Evolutionary conservation across 768 basidiomycete genomes (phyloP).

Genomic region (Leccinum uliginosum): DNA sequence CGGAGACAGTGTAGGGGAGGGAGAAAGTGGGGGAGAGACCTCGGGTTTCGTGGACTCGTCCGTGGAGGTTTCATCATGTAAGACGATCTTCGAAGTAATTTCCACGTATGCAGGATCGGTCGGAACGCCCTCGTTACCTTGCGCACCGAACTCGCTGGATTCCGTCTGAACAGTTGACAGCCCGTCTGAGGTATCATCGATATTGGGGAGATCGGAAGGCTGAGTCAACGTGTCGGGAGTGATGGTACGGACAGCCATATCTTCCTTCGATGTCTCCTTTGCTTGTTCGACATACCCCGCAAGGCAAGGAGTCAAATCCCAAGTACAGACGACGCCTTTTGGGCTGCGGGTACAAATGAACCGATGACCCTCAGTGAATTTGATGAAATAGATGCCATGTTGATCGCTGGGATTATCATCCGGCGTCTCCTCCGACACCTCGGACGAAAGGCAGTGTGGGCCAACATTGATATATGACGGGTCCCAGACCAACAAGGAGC

Average conservation of each 20-base stretch:
- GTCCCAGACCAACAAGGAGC: constrained; percentile 17
- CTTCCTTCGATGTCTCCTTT: neutral
- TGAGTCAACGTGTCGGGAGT: neutral
- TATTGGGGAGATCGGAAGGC: neutral
- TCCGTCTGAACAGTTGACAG: neutral
- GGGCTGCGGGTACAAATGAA: constrained; percentile 8
- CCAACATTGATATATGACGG: neutral
- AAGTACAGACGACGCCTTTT: constrained; percentile 14
- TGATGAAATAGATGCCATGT: constrained; percentile 11
- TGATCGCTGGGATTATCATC: neutral
- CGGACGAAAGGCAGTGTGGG: constrained; percentile 8
- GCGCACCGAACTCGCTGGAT: neutral
- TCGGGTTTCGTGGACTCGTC: neutral
- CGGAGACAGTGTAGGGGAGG: neutral
- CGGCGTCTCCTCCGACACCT: neutral
- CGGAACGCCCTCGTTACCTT: neutral
- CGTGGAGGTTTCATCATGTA: neutral
- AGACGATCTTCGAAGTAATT: neutral
- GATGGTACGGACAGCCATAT: no score
- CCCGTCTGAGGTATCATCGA: neutral
- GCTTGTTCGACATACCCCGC: neutral
- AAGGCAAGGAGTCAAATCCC: constrained; percentile 13
- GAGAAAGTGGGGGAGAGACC: neutral
- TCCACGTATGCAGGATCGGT: neutral
- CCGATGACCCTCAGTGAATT: constrained; percentile 6